Evolutionary conservation across 352 stramenopile genomes (phyloP).

Genomic region (Pythium plurisporium): DNA sequence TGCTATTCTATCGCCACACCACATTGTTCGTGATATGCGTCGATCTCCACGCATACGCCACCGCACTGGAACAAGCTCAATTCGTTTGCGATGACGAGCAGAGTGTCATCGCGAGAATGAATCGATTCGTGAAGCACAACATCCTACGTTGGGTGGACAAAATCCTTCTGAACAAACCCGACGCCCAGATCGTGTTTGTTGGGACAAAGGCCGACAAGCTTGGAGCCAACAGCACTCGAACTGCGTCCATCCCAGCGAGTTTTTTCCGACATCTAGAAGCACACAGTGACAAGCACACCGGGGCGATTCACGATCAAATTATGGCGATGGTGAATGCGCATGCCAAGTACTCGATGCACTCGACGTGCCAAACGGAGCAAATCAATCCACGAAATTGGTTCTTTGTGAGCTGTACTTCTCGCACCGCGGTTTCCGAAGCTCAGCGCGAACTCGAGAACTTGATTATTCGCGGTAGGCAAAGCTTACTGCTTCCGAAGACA

Average conservation of each 20-base stretch:
- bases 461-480: not conserved
- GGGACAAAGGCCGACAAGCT: conserved; percentile 1
- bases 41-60: conserved; percentile 7
- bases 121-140: not conserved
- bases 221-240: not conserved
- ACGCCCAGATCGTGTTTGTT: conserved; percentile 1
- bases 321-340: no score
- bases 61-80: not conserved
- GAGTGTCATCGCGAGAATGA: not conserved
- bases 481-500: not conserved
- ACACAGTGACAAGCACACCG: not conserved
- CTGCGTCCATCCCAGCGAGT: not conserved
- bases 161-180: not conserved
- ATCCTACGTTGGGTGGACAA: conserved; percentile 4
- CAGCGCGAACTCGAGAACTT: not conserved
- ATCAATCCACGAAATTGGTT: not conserved
- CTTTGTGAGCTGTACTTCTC: not conserved
- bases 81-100: not conserved
- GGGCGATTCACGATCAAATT: no score
- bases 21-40: conserved; percentile 5
- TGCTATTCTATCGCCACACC: not conserved
- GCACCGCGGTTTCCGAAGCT: not conserved
- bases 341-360: no score
- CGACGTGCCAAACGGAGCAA: no score
- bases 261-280: not conserved